Evolutionary conservation across 2,329 filamentous ascomycete genomes (phyloP), one percentile per base, ranked within the genome.

Genomic region (Nigrospora sphaerica): DNA sequence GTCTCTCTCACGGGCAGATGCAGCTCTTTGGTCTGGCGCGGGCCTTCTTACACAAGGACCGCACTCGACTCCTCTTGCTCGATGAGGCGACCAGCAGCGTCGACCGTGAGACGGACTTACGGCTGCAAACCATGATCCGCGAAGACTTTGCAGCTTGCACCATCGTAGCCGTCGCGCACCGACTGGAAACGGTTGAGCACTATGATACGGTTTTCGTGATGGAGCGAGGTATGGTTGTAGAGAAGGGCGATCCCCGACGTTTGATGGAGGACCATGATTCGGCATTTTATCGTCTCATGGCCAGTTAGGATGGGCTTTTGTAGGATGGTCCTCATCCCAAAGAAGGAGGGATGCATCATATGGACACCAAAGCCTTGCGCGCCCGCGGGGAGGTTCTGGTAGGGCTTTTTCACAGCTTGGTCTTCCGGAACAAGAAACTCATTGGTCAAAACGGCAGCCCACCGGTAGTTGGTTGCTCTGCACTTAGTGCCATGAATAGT

Each of bases 1-100:
- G 17, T 14, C 31, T 48, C 12, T 48, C 46, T 23, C 41, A 48
- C n/a, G 46, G 46, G 28, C 46, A 48, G 31, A 32, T 35, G 16
- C 46, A 48, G 31, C 33, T 48, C 10, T 45, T 48, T 18, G 12
- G 41, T 7, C 46, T 48, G 12, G 41, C 41, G 9, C 46, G 42
- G 7, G 41, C 46, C 17, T 14, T 48, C 12, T 36, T 48, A 12
- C 35, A 35, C 14, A 35, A 41, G 33, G 17, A 33, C 19, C 42
- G 53, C 18, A 28, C 23, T 9, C 23, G 23, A 3, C 54, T 78
- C 6, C 55, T 76, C 2, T 58, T 77, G 3, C 50, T 75, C 6
- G 72, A 75, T 42, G 72, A 75, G 46, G 62, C 62, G 4, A 67
- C 65, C 1, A 64, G 68, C 63, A 61, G 56, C 32, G 46, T 48